These are phyloP conservation scores for Colletotrichum australisinense DNA, from an alignment of 2,329 filamentous ascomycete genomes.

Conservation along the genomic window DNA sequence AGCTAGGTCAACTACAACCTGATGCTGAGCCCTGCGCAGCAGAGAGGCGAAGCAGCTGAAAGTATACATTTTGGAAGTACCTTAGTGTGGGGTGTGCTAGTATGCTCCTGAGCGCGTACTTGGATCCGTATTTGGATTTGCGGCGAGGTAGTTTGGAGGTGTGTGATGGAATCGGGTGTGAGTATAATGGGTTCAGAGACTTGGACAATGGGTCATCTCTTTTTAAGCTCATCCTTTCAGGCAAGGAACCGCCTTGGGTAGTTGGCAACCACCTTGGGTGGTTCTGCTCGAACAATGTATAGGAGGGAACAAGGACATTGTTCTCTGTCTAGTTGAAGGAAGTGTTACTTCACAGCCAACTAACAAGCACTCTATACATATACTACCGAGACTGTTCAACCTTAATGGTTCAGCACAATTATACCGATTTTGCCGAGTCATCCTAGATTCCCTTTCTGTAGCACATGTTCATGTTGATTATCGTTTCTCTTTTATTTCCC, in stretches of 20 bases:
- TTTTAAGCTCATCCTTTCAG: not conserved
- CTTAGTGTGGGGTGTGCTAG: not conserved
- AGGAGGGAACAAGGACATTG: not conserved
- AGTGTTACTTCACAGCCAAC: not conserved
- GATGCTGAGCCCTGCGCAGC: not conserved
- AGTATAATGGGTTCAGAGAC: not conserved
- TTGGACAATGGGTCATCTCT: not conserved
- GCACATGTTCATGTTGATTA: no score
- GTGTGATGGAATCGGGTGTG: not conserved
- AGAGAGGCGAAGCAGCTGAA: not conserved
- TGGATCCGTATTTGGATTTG: no score
- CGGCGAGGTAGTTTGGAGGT: not conserved
- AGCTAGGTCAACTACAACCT: not conserved
- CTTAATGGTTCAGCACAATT: not conserved
- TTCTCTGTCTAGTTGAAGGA: not conserved
- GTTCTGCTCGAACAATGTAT: not conserved
- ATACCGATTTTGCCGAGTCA: not conserved
- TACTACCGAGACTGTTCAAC: not conserved
- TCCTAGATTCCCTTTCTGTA: not conserved
- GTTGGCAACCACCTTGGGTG: not conserved
- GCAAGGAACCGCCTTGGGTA: not conserved
- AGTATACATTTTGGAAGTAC: not conserved
- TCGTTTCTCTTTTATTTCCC: no score
- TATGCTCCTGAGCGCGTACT: not conserved
- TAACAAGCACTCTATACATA: not conserved